These are phyloP conservation scores for Saccharomyces cerevisiae DNA, from an alignment of 805 yeast species.

Conservation along the genomic window DNA sequence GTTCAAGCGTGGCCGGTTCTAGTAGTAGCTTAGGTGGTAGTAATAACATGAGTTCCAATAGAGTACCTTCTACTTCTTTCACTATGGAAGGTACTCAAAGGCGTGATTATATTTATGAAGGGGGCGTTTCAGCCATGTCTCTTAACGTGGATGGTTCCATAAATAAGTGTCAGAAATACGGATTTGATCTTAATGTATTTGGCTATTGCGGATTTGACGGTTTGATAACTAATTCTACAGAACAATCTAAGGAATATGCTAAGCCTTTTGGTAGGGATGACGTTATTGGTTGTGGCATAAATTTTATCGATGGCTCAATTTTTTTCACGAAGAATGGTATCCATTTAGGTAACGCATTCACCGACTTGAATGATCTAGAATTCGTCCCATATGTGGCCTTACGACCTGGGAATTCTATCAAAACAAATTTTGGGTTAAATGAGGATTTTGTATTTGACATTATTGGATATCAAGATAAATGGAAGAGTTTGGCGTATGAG, in stretches of 20 bases:
- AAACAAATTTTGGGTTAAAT: conserved; percentile 37
- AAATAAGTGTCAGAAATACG: background rate
- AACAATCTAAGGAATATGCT: conserved; percentile 12
- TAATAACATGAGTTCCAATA: background rate
- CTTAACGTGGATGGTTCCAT: background rate
- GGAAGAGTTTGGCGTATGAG: conserved; percentile 34
- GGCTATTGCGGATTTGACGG: conserved; percentile 29
- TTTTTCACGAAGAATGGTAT: conserved; percentile 83
- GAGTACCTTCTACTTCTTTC: background rate
- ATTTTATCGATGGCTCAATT: conserved; percentile 51
- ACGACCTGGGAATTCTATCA: conserved; percentile 29
- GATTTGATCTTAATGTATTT: conserved; percentile 20
- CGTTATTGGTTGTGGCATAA: conserved; percentile 76
- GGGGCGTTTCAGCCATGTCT: background rate
- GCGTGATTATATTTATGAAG: background rate
- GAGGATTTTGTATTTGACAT: conserved; percentile 57
- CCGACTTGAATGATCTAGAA: conserved; percentile 33
- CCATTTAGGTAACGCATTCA: conserved; percentile 46
- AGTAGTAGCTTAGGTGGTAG: background rate
- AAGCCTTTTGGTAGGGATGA: conserved; percentile 47
- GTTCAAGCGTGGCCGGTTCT: background rate
- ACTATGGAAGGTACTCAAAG: background rate
- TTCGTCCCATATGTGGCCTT: conserved; percentile 43
- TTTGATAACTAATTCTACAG: conserved; percentile 18
- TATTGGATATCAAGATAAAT: conserved; percentile 40